Conservation (phyloP, 108 stramenopile genomes). For the Cylindrotheca fusiformis region DNA sequence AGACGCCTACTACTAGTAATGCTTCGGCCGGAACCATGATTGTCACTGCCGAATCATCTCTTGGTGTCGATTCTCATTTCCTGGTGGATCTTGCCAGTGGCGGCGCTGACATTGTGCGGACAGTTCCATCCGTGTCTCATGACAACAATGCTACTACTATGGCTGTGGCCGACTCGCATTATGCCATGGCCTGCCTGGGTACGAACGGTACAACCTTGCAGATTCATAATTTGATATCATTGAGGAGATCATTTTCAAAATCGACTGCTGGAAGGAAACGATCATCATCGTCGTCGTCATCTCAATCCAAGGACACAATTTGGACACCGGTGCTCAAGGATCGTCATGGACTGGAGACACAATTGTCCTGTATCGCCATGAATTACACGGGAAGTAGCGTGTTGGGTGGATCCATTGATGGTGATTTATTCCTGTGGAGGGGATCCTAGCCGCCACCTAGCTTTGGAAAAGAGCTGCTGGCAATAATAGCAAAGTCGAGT, state of each 20-base stretch:
- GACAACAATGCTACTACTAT: too few species aligned
- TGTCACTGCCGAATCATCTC: too few species aligned
- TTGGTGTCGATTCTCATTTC: too few species aligned
- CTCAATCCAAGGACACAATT: background rate
- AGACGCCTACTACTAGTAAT: too few species aligned
- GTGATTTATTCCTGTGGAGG: constrained; percentile 31
- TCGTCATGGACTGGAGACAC: constrained; percentile 20
- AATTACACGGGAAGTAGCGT: constrained; percentile 18
- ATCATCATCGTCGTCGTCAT: background rate
- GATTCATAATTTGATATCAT: background rate
- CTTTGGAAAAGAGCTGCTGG: too few species aligned
- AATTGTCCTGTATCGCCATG: constrained; percentile 30
- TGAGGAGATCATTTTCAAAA: background rate
- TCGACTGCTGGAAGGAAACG: background rate
- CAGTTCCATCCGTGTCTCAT: too few species aligned
- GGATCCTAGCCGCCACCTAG: too few species aligned
- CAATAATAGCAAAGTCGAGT: too few species aligned
- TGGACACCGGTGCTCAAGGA: constrained; percentile 13
- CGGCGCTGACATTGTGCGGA: too few species aligned
- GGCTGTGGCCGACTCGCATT: background rate
- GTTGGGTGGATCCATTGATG: constrained; percentile 27
- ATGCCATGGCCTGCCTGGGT: background rate
- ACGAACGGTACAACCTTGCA: background rate
- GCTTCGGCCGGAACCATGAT: too few species aligned
- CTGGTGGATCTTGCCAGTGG: too few species aligned